phyloP scores from a whole-genome alignment of 139 green algal species.

The Mesotaenium endlicherianum region DNA sequence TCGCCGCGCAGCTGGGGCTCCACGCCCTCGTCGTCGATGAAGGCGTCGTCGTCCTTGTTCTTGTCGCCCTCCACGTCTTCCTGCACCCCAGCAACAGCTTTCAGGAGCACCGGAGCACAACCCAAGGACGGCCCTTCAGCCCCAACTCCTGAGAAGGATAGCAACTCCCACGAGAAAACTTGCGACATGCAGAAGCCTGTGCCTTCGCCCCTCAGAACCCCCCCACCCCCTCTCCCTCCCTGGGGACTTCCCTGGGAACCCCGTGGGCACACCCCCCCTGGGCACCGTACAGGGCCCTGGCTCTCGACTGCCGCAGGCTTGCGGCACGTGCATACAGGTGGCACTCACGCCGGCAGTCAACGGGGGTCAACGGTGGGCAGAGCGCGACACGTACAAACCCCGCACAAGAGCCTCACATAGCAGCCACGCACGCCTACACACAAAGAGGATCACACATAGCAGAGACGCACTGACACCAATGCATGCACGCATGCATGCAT shows the following conservation, averaged over 20 bases:
- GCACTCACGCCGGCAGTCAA: neutral
- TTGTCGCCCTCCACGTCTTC: conserved; percentile 30
- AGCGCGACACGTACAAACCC: neutral
- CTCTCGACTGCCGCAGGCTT: neutral
- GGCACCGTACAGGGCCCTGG: too few relatives aligned
- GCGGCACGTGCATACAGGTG: neutral
- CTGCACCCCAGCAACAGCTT: neutral
- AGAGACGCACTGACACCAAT: neutral
- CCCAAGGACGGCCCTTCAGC: neutral
- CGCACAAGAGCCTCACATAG: neutral
- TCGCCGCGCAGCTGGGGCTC: neutral
- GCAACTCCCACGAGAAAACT: neutral
- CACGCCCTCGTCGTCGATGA: conserved; percentile 47
- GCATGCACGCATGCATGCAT: neutral
- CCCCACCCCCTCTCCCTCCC: neutral
- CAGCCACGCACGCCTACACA: neutral
- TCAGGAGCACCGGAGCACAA: neutral
- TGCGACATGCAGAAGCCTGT: neutral
- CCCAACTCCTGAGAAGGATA: neutral
- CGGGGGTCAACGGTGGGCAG: neutral
- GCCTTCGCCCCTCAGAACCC: neutral
- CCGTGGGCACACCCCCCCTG: neutral
- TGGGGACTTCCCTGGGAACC: neutral
- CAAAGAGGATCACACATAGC: neutral
- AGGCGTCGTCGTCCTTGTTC: conserved; percentile 33